Conservation (phyloP, 1,284 basidiomycete genomes). For the Rhodotorula mucilaginosa region DNA sequence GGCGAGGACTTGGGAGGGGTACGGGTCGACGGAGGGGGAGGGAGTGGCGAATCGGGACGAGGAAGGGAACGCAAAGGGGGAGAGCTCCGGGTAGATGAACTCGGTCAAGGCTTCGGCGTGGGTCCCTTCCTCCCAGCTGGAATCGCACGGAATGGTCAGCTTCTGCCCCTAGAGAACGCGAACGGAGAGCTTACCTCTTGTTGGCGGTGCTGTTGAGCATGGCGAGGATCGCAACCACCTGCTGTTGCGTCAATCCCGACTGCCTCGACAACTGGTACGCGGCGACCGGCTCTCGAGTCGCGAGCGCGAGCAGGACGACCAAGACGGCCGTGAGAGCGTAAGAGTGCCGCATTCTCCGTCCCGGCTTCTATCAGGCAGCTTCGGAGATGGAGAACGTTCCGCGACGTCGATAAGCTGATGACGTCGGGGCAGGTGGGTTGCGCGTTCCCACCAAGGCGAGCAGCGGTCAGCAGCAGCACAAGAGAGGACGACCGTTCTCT, state of each 20-base stretch:
- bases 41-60: conserved; percentile 30
- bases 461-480: too few species aligned
- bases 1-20: conserved; percentile 16
- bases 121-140: conserved; percentile 78
- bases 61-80: conserved; percentile 57
- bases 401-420: too few species aligned
- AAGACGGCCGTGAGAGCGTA: neutral
- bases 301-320: neutral
- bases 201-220: conserved; percentile 24
- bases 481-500: too few species aligned
- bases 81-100: conserved; percentile 61
- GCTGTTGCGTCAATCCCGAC: neutral
- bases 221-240: conserved; percentile 7
- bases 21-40: conserved; percentile 12
- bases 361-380: neutral
- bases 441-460: too few species aligned
- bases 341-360: neutral
- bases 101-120: conserved; percentile 69
- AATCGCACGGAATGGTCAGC: too few species aligned
- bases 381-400: too few species aligned
- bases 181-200: conserved; percentile 3
- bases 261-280: neutral
- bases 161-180: too few species aligned
- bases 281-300: neutral
- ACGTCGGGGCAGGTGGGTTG: too few species aligned